A percentile compares a stretch with the other conserved stretches of the same genome.
phyloP scores from a whole-genome alignment of 352 stramenopile species.

The Saprolegnia diclina region DNA sequence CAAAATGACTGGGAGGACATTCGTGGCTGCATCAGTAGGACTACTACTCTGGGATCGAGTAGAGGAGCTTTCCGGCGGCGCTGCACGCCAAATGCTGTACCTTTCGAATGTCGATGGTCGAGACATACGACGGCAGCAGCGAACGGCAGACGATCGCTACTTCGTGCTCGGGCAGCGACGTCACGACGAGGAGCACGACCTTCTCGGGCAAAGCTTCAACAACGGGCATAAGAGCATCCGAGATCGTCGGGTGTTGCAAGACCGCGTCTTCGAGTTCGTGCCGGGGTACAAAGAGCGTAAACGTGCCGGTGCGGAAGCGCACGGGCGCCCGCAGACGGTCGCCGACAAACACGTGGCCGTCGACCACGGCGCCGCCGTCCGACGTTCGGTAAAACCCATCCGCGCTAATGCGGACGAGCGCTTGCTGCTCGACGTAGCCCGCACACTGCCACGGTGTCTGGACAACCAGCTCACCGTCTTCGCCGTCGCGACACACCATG shows the following conservation, averaged over 20 bases:
- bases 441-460: slow-evolving; percentile 73
- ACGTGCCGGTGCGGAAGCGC: slow-evolving; percentile 36
- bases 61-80: slow-evolving; percentile 79
- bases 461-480: slow-evolving; percentile 53
- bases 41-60: slow-evolving; percentile 28
- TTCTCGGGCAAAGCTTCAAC: slow-evolving; percentile 29
- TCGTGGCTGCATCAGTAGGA: not conserved
- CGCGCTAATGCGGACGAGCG: slow-evolving; percentile 39
- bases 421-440: slow-evolving; percentile 58
- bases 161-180: slow-evolving; percentile 29
- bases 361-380: slow-evolving; percentile 40
- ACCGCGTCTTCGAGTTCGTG: slow-evolving; percentile 42
- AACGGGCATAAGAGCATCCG: slow-evolving; percentile 44
- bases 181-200: slow-evolving; percentile 24
- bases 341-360: slow-evolving; percentile 32
- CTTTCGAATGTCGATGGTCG: slow-evolving; percentile 43
- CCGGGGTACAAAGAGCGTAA: slow-evolving; percentile 30
- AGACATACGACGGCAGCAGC: slow-evolving; percentile 34
- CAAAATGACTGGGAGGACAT: not conserved
- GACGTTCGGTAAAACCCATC: slow-evolving; percentile 44
- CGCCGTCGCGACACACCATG: slow-evolving; percentile 23
- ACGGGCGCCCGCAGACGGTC: slow-evolving; percentile 69
- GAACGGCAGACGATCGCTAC: slow-evolving; percentile 37
- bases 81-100: slow-evolving; percentile 69
- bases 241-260: slow-evolving; percentile 38